Conservation (phyloP, 1,284 basidiomycete species). For the Marasmius oreades region DNA sequence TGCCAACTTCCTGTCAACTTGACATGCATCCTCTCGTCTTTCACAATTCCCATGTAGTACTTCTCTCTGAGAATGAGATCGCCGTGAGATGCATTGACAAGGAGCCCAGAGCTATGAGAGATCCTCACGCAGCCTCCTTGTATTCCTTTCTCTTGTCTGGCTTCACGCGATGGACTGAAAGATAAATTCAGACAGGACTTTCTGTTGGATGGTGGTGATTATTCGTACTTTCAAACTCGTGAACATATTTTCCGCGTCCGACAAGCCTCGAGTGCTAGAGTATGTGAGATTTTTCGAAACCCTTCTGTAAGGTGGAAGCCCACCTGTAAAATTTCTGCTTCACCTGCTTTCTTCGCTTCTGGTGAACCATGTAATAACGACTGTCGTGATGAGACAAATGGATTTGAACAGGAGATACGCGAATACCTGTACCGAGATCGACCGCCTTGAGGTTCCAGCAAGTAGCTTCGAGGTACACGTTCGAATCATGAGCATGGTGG, state of each 20-base stretch:
- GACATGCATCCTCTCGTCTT: constrained; percentile 69
- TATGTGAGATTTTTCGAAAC: neutral
- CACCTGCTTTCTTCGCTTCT: constrained; percentile 80
- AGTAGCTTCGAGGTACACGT: constrained; percentile 22
- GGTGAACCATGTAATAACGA: constrained; percentile 72
- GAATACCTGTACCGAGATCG: constrained; percentile 61
- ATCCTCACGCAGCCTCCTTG: constrained; percentile 76
- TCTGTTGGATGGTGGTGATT: neutral
- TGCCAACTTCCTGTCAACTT: constrained; percentile 94
- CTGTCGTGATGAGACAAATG: constrained; percentile 29
- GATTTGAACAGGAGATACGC: constrained; percentile 6
- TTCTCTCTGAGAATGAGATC: constrained; percentile 49
- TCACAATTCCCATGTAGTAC: constrained; percentile 78
- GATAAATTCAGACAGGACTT: neutral
- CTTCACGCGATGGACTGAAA: constrained; percentile 76
- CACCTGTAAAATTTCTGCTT: constrained; percentile 63
- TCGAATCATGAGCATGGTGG: constrained; percentile 23
- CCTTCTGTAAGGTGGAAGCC: neutral
- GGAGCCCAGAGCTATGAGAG: neutral
- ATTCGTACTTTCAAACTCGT: constrained; percentile 80
- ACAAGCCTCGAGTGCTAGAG: constrained; percentile 71
- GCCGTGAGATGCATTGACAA: constrained; percentile 10
- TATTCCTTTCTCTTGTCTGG: constrained; percentile 80
- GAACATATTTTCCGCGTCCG: constrained; percentile 83
- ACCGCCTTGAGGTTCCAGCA: constrained; percentile 32